These are phyloP conservation scores for Phenoliferia sp. DNA, from an alignment of 1,284 basidiomycete species.

Conservation along the genomic window DNA sequence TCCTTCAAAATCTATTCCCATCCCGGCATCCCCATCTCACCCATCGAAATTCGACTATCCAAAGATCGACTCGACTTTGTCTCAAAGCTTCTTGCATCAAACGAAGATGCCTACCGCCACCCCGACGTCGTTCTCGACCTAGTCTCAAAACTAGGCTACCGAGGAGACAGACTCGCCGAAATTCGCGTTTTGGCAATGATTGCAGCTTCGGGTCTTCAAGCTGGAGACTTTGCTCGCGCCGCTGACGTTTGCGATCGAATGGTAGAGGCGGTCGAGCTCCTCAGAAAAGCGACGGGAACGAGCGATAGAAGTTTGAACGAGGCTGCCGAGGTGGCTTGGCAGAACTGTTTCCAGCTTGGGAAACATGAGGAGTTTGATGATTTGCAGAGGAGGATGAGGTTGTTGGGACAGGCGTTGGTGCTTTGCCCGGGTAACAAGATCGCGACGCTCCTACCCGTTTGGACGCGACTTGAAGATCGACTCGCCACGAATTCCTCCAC, in stretches of 20 bases:
- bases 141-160: constrained; percentile 76
- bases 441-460: constrained; percentile 63
- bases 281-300: constrained; percentile 41
- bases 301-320: constrained; percentile 33
- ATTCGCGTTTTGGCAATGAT: constrained; percentile 82
- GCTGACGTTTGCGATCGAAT: constrained; percentile 67
- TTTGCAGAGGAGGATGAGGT: constrained; percentile 57
- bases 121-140: constrained; percentile 83
- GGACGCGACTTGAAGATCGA: constrained; percentile 51
- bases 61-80: constrained; percentile 74
- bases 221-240: constrained; percentile 68
- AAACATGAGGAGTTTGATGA: constrained; percentile 69
- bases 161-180: constrained; percentile 61
- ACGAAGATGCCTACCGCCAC: constrained; percentile 79
- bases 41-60: constrained; percentile 82
- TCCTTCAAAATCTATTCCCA: constrained; percentile 70
- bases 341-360: constrained; percentile 77
- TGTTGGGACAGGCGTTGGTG: constrained; percentile 77
- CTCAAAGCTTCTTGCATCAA: constrained; percentile 71
- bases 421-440: constrained; percentile 78
- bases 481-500: background rate
- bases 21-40: constrained; percentile 71
- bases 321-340: constrained; percentile 76
- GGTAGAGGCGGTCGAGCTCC: constrained; percentile 59
- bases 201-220: constrained; percentile 71